Evolutionary conservation across 306 rosid species (phyloP).

Genomic region (Boehmeria nivea): DNA sequence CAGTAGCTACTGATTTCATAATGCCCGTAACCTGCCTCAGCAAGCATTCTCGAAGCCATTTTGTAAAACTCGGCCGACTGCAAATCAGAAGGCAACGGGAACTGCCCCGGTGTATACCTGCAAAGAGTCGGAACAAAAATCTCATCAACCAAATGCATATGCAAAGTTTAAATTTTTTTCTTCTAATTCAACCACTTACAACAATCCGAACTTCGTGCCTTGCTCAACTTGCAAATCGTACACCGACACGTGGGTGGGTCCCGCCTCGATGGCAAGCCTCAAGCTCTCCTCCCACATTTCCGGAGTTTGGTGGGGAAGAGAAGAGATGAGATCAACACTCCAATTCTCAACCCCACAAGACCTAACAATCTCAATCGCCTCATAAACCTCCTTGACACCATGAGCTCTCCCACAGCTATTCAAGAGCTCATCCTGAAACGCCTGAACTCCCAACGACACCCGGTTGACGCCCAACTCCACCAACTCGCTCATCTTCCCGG

Average conservation of each 20-base stretch:
- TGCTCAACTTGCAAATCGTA: conserved; percentile 89
- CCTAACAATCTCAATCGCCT: conserved; percentile 61
- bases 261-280: conserved; percentile 57
- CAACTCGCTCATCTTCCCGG: conserved; percentile 47
- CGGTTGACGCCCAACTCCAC: conserved; percentile 71
- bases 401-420: conserved; percentile 88
- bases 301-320: conserved; percentile 71
- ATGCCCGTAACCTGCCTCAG: conserved; percentile 56
- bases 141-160: conserved; percentile 20
- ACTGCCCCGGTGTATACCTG: conserved; percentile 86
- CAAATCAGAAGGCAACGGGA: conserved; percentile 82
- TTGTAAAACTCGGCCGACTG: conserved; percentile 71
- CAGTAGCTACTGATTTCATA: conserved; percentile 95
- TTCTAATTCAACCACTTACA: conserved; percentile 41
- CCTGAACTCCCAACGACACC: conserved; percentile 91
- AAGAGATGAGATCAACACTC: conserved; percentile 90
- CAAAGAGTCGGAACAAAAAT: conserved; percentile 11
- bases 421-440: conserved; percentile 79
- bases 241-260: conserved; percentile 76
- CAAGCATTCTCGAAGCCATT: conserved; percentile 71
- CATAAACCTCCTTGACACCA: conserved; percentile 67
- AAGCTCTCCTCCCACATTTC: conserved; percentile 89
- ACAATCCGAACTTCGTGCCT: conserved; percentile 71
- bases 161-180: neutral
- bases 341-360: conserved; percentile 73